Base-by-base conservation (phyloP, 148 eudicot species). In the Rhododendron simsii region DNA sequence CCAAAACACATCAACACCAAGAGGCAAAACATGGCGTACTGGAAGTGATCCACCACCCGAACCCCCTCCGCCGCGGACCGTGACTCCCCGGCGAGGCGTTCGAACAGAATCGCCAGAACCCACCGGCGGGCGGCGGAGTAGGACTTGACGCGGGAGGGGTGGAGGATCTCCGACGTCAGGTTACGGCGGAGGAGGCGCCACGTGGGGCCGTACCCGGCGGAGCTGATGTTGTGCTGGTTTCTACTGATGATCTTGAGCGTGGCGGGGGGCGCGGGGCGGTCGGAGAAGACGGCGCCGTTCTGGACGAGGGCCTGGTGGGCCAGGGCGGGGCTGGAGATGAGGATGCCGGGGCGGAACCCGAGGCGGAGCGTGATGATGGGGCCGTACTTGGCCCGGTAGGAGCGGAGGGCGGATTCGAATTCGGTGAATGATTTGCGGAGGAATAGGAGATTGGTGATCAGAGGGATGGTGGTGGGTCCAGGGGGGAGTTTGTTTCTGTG, bases 181-280 rank as follows among this genome's bases (percentile, higher is more conserved):
- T 93, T 96, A 0, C 98, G 90, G 2, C 98, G 89, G 18, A 94
- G 89, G 69, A 92, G 88, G 44, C 96, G 92, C 98, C 98, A 96
- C 7, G 87, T 89, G 20, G 97, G 81, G 16, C 88, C 88, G 23
- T 86, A 86, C 9, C 48, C 81, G 35, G 85, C 74, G 0, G 81
- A 39, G 81, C 48, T 82, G 21, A 86, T 73, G 75, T 28, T 86
- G 57, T 81, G 85, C 30, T 81, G 81, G 81, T 33, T 82, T 59
- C 75, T 82, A 12, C 37, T 28, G 37, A 16, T 65, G 30, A 71
- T 48, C 15, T 26, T 6, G 4, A 1, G 0, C 5, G 7, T 28
- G 41, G 65, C 15, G 20, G 21, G 47, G 16, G 83, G 50, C 14
- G 45, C 45, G 10, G 87, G 84, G 1, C 84, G 84, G 48, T 86